Conservation (phyloP, 2,329 filamentous ascomycete genomes). For the Penicillium occitanis region DNA sequence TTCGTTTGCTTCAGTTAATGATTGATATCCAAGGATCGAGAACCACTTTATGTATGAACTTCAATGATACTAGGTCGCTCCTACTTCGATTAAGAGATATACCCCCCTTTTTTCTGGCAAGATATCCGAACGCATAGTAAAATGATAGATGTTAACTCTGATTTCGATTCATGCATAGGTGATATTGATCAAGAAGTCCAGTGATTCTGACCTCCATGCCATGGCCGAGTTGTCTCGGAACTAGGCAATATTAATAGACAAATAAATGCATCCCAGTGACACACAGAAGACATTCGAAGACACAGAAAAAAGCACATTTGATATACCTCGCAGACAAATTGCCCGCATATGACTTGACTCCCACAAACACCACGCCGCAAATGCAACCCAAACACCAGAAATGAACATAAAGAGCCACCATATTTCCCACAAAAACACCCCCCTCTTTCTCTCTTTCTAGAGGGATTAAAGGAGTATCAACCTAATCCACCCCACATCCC, state of each 20-base stretch:
- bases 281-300: background rate
- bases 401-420: background rate
- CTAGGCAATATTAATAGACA: background rate
- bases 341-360: constrained; percentile 9
- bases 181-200: background rate
- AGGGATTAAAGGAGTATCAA: too few species aligned
- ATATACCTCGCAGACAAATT: background rate
- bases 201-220: background rate
- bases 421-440: background rate
- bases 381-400: background rate
- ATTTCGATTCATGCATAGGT: background rate
- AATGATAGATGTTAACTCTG: background rate
- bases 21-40: background rate
- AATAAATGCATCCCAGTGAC: background rate
- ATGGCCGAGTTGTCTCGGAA: background rate
- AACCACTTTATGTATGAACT: background rate
- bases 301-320: background rate
- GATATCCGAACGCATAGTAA: background rate
- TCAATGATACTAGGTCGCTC: background rate
- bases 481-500: constrained; percentile 72
- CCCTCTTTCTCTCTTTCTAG: too few species aligned
- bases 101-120: background rate
- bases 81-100: background rate
- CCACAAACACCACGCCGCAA: constrained; percentile 13
- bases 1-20: background rate